Base-by-base conservation (phyloP, 768 basidiomycete species). In the Leucosporidium creatinivorum region DNA sequence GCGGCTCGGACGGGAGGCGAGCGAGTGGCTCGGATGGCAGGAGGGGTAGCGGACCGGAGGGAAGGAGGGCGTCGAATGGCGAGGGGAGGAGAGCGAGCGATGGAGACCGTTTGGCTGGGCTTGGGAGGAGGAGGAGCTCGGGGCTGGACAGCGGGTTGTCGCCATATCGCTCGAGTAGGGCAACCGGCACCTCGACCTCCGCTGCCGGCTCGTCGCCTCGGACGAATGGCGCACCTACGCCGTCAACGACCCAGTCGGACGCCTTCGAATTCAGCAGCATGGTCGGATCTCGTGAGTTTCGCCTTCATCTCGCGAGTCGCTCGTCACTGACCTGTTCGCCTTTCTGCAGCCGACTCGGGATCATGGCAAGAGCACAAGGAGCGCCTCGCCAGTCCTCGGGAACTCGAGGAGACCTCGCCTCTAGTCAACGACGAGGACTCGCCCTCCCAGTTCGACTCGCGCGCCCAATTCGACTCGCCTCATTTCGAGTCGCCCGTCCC, bases 241-340 rank as follows among this genome's bases (percentile, higher is more conserved):
- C 69, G 0, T 54, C 57, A 12, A 62, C 66, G 23, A 63, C n/a
- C 1, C 60, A 63, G 31, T 66, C 64, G n/a, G 70, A 72, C 26
- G 70, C 67, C 17, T 72, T 72, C 67, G 70, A 72, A 50, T 72
- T 66, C 33, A 58, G 62, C 49, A 63, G 64, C 44, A 36, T 71
- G 10, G 63, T 63, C n/a, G 64, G 58, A 4, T 71, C 70, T 31
- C 63, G 70, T 71, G 44, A 26, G 70, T 57, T 52, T 19, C 23
- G 23, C 57, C 23, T n/a, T 3, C 8, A 18, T 39, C 23, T 30
- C n/a, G 18, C 31, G n/a, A 13, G 4, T 1, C 3, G 19, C 23
- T 4, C 23, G 23, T 12, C 12, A 7, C 12, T 39, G 33, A 58
- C 36, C 33, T 23, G 17, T n/a, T 8, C 51, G 30, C 36, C 13